Base-by-base conservation (phyloP, 768 basidiomycete species). In the Mycena vulgaris region DNA sequence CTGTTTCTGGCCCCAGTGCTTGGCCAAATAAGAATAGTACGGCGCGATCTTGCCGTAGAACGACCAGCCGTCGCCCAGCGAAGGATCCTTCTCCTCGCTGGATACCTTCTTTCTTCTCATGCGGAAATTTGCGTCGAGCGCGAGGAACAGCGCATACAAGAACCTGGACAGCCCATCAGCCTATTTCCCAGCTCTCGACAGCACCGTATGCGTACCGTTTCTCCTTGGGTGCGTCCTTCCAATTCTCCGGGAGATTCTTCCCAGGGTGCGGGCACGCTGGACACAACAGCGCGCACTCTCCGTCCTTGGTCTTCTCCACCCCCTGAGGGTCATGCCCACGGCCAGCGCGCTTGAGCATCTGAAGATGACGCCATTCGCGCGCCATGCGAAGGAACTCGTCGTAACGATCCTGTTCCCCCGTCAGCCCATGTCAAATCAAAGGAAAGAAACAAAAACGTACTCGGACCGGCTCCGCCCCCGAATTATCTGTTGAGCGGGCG, bases 201-300 rank as follows among this genome's bases (percentile, higher is more conserved):
- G 73, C 74, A 9, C 21, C 9, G 63, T 66, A 2, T 19, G 21
- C 0, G 60, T 11, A 21, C 21, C 53, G n/a, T n/a, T n/a, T n/a
- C n/a, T n/a, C n/a, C n/a, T n/a, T n/a, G n/a, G n/a, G n/a, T n/a
- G n/a, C n/a, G 9, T 58, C 49, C 16, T 67, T 28, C 68, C 73
- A 72, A 16, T 69, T 25, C 6, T 42, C 21, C 13, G 71, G 71
- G 1, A 78, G 35, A 45, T 80, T 80, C 5, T 78, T 62, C 0
- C 74, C 75, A 0, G 74, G 75, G 19, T 78, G 77, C 5, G 75
- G 78, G 56, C 79, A 81, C 10, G 75, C 66, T 0, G 76, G 69
- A 23, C 80, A 78, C 10, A 77, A 74, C 0, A 78, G n/a, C 0
- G 66, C 69, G 8, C 75, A 63, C 23, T 71, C 55, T 2, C 75